A percentile compares a stretch with the other conserved stretches of the same genome.
Evolutionary conservation across 352 stramenopile genomes (phyloP).

Genomic region (Globisporangium lucens): DNA sequence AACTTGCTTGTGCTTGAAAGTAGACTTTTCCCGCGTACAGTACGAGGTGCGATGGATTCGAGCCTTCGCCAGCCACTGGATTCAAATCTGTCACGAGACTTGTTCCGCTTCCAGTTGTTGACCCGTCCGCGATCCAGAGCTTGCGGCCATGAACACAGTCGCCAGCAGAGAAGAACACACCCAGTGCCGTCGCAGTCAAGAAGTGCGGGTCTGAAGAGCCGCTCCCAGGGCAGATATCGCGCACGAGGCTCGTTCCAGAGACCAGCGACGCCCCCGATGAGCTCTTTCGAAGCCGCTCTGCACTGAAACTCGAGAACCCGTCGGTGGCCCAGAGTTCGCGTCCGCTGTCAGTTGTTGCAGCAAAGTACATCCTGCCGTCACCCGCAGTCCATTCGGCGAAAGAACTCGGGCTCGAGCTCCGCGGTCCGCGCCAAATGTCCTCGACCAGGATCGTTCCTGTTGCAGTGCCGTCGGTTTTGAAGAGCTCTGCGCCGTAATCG

Average conservation of each 20-base stretch:
- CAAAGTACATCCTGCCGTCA: conserved; percentile 50
- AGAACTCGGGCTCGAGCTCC: conserved; percentile 39
- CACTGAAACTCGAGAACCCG: conserved; percentile 29
- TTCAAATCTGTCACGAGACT: conserved; percentile 54
- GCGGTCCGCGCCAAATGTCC: conserved; percentile 50
- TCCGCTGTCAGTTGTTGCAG: conserved; percentile 38
- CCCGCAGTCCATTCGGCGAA: conserved; percentile 40
- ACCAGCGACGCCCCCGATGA: not conserved
- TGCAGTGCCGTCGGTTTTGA: conserved; percentile 47
- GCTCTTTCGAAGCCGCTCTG: conserved; percentile 16
- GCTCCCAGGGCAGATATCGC: conserved; percentile 44
- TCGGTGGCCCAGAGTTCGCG: conserved; percentile 74
- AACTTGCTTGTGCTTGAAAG: conserved; percentile 30
- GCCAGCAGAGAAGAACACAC: conserved; percentile 65
- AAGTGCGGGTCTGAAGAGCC: conserved; percentile 47
- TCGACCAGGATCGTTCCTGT: conserved; percentile 41
- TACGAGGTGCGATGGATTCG: conserved; percentile 42
- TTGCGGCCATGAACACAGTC: conserved; percentile 66
- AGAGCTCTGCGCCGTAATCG: conserved; percentile 54
- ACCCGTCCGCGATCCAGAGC: conserved; percentile 63
- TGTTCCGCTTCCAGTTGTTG: conserved; percentile 28
- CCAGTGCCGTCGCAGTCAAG: conserved; percentile 30
- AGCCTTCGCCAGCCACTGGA: conserved; percentile 23
- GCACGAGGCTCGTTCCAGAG: conserved; percentile 39
- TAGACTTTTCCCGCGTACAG: conserved; percentile 33